Conservation (phyloP, 306 rosid genomes). For the Alnus glutinosa region DNA sequence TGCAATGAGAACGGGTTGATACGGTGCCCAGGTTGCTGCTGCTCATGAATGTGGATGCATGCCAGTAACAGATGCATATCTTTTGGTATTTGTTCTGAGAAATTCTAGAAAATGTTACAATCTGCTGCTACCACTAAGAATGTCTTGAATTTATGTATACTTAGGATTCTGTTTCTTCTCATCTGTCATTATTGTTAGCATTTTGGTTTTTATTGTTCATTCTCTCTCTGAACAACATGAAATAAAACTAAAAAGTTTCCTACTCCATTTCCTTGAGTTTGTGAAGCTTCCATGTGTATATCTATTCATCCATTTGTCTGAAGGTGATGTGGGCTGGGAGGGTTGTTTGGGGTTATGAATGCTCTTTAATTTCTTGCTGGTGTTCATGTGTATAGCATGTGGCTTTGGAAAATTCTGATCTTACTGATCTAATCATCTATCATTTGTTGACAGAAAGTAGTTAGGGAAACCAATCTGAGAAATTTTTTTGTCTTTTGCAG, state of each 20-base stretch:
- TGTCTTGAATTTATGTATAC: slow-evolving; percentile 28
- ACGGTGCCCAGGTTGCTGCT: slow-evolving; percentile 65
- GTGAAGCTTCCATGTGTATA: background rate
- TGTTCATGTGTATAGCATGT: background rate
- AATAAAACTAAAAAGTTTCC: slow-evolving; percentile 27
- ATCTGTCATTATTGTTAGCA: background rate
- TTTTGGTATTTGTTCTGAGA: slow-evolving; percentile 22
- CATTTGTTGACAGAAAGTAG: background rate
- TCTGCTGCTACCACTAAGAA: slow-evolving; percentile 2
- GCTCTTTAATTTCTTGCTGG: background rate
- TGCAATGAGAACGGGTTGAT: slow-evolving; percentile 91
- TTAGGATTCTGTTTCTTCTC: slow-evolving; percentile 22
- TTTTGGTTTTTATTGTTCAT: slow-evolving; percentile 22
- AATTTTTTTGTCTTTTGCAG: background rate
- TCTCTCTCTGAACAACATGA: slow-evolving; percentile 34
- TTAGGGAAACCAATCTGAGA: background rate
- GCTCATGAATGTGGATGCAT: slow-evolving; percentile 22
- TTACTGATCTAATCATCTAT: background rate
- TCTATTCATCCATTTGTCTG: too few relatives aligned
- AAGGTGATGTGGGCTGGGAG: background rate
- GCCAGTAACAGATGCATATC: background rate
- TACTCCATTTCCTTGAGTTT: background rate
- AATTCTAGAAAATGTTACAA: slow-evolving; percentile 17
- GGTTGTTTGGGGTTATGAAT: background rate
- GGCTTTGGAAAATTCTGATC: background rate